Base-by-base conservation (phyloP, 352 stramenopile species). In the Phytophthora agathidicida region DNA sequence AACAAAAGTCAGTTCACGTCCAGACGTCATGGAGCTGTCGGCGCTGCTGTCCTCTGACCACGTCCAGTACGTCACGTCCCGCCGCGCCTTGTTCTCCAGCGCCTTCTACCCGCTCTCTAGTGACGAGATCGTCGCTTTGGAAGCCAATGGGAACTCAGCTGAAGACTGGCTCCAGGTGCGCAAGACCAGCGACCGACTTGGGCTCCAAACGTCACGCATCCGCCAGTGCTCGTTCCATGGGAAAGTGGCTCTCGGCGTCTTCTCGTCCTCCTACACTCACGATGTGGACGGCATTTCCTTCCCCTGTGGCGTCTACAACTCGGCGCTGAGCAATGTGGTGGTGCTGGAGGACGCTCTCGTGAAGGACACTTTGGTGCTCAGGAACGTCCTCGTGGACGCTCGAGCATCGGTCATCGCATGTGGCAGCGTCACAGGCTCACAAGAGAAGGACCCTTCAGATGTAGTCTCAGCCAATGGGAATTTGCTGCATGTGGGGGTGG, bases 311-410 rank as follows among this genome's bases (percentile, higher is more conserved):
- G 76, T 84, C 48, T 94, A 89, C 67, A 85, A 81, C 47, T 76
- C 84, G 32, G 80, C 74, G 33, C 58, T 96, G 22, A 71, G 71
- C 43, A 65, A 94, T 37, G 73, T 49, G 0, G 60, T 89, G 17
- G 63, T 93, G n/a, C 60, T 91, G 23, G 80, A 94, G 55, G 65
- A 94, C 30, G 81, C 81, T 17, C 76, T 96, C 32, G 82, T 96
- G 49, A 71, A 76, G 52, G 76, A 93, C 73, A 90, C 77, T 22
- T 53, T 80, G 11, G 73, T 84, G 46, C 65, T 94, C 3, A 60
- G 65, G 36, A 52, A 73, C 24, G 67, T 79, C 24, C 52, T 91
- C 13, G 68, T 93, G 13, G 66, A 84, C 37, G 44, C 50, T 13
- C 55, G 61, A 9, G 83, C 84, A 11, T 73, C 65, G 23, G 51